Evolutionary conservation across 192 early-diverging fungal genomes (phyloP).

Genomic region (Entophlyctis luteolus): DNA sequence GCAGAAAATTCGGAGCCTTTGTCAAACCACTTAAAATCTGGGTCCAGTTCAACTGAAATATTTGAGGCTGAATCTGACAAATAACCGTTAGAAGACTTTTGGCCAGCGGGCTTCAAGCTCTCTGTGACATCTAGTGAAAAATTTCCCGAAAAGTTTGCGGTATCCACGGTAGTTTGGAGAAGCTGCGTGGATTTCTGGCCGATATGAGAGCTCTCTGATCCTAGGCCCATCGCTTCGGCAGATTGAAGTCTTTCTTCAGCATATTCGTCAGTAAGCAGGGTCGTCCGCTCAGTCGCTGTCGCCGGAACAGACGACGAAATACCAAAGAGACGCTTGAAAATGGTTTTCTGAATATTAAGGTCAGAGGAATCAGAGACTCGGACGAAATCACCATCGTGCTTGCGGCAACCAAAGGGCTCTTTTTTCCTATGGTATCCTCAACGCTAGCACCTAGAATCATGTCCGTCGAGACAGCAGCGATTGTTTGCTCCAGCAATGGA

Average conservation of each 20-base stretch:
- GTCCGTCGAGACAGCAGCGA: not conserved
- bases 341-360: constrained; percentile 1
- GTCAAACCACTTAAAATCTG: constrained; percentile 5
- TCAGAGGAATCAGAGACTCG: not conserved
- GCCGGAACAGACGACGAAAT: too few relatives aligned
- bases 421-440: not conserved
- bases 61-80: not conserved
- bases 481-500: not conserved
- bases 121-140: too few relatives aligned
- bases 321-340: constrained; percentile 7
- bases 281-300: too few relatives aligned
- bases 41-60: constrained; percentile 5
- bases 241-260: too few relatives aligned
- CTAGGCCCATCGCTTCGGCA: too few relatives aligned
- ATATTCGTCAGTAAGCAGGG: too few relatives aligned
- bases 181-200: too few relatives aligned
- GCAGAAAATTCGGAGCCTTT: not conserved
- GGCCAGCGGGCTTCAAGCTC: too few relatives aligned
- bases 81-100: too few relatives aligned
- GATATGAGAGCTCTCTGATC: too few relatives aligned
- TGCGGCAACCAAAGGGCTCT: not conserved
- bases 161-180: too few relatives aligned
- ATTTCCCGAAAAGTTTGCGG: too few relatives aligned
- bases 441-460: not conserved
- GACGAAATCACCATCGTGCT: not conserved